phyloP scores from a whole-genome alignment of 805 yeast genomes.

The Lachancea kluyveri region DNA sequence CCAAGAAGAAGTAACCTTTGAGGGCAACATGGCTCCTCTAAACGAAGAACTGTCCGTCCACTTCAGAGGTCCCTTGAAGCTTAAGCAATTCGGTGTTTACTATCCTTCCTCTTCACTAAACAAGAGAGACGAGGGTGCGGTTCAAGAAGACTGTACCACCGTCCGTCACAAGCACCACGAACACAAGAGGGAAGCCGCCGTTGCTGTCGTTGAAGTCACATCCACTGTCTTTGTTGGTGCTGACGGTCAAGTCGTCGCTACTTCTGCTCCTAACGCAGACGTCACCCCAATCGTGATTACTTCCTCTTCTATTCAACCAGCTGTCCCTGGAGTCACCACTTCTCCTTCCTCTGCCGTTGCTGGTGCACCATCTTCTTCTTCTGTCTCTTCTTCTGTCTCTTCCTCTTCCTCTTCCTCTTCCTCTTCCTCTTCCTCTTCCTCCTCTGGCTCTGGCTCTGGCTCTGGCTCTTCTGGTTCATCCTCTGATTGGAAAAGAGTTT shows the following conservation, averaged over 20 bases:
- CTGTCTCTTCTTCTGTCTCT: slow-evolving; percentile 19
- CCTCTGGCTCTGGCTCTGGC: slow-evolving; percentile 32
- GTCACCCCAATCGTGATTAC: slow-evolving; percentile 14
- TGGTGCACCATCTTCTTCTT: slow-evolving; percentile 12
- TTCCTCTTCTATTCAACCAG: slow-evolving; percentile 23
- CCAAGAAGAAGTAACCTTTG: slow-evolving; percentile 48
- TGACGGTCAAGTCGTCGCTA: slow-evolving; percentile 37
- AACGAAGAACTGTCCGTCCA: slow-evolving; percentile 69
- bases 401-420: slow-evolving; percentile 24
- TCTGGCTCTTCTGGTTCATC: slow-evolving; percentile 35
- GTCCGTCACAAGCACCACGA: slow-evolving; percentile 38
- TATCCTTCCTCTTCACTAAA: slow-evolving; percentile 49
- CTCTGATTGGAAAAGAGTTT: slow-evolving; percentile 66
- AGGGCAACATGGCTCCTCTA: slow-evolving; percentile 61
- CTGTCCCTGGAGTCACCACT: slow-evolving; percentile 14
- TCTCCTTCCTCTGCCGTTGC: slow-evolving; percentile 11
- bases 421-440: slow-evolving; percentile 24
- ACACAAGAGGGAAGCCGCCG: slow-evolving; percentile 56
- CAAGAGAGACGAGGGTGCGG: slow-evolving; percentile 39
- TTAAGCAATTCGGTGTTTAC: slow-evolving; percentile 78
- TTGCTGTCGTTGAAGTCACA: slow-evolving; percentile 65
- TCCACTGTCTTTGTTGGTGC: slow-evolving; percentile 60
- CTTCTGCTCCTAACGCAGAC: slow-evolving; percentile 22
- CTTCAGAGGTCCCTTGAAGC: slow-evolving; percentile 66
- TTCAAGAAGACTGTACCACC: slow-evolving; percentile 31